Evolutionary conservation across 345 rosid genomes (phyloP).

Genomic region (Moringa oleifera): DNA sequence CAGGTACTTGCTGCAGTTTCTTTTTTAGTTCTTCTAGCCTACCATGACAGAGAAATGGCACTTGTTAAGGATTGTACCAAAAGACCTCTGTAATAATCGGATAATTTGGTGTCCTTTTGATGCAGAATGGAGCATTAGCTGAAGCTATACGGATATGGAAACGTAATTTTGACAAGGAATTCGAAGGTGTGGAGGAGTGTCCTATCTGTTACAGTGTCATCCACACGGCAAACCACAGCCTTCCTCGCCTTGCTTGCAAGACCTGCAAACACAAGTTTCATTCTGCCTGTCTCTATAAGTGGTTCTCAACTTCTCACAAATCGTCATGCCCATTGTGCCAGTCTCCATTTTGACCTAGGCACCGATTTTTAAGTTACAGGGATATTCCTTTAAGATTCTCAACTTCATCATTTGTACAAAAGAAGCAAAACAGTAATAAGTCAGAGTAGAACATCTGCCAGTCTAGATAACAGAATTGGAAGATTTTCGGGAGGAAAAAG

Average conservation of each 20-base stretch:
- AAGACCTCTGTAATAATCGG: neutral
- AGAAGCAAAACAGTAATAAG: neutral
- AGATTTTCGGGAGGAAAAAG: neutral
- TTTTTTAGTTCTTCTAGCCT: too few species aligned
- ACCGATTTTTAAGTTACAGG: slow-evolving; percentile 4
- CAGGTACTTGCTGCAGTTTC: slow-evolving; percentile 44
- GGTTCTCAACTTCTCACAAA: slow-evolving; percentile 90
- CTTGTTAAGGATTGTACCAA: neutral
- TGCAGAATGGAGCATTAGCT: slow-evolving; percentile 93
- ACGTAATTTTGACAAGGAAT: slow-evolving; percentile 87
- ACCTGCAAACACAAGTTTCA: slow-evolving; percentile 98
- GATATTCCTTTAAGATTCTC: neutral
- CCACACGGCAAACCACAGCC: slow-evolving; percentile 81
- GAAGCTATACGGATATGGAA: slow-evolving; percentile 95
- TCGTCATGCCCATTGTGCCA: slow-evolving; percentile 93
- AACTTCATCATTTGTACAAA: neutral
- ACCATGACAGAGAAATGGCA: neutral
- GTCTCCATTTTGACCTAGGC: slow-evolving; percentile 60
- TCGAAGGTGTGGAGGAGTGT: slow-evolving; percentile 97
- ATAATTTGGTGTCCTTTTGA: slow-evolving; percentile 11
- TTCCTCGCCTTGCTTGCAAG: slow-evolving; percentile 88
- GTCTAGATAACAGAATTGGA: neutral
- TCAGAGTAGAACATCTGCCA: neutral
- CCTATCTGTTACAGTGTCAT: slow-evolving; percentile 98
- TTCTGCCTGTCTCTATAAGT: slow-evolving; percentile 84